These are phyloP conservation scores for Durio zibethinus DNA, from an alignment of 345 rosid species.

Conservation along the genomic window DNA sequence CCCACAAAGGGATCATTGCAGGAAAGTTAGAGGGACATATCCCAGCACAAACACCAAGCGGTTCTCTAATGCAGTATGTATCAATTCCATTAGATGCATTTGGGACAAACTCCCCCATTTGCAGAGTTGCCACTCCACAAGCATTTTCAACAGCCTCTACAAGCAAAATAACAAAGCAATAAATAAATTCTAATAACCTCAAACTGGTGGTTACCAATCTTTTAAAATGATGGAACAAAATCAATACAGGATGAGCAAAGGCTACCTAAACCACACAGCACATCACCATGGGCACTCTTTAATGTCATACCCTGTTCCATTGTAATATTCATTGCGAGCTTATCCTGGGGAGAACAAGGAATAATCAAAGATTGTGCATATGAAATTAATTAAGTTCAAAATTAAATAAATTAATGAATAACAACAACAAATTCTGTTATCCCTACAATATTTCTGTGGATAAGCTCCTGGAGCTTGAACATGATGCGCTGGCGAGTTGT, in stretches of 20 bases:
- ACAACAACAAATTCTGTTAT: neutral
- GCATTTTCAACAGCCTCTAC: constrained; percentile 48
- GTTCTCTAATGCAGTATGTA: constrained; percentile 40
- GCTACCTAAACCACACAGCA: constrained; percentile 39
- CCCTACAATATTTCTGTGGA: constrained; percentile 35
- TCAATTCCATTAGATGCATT: constrained; percentile 42
- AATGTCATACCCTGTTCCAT: constrained; percentile 37
- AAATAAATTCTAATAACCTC: constrained; percentile 9
- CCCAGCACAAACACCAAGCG: constrained; percentile 50
- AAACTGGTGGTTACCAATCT: neutral
- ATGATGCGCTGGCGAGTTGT: constrained; percentile 40
- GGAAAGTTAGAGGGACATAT: constrained; percentile 40
- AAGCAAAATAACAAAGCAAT: constrained; percentile 16
- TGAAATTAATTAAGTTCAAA: neutral
- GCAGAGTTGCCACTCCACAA: constrained; percentile 42
- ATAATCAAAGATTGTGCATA: neutral
- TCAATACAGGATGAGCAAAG: neutral
- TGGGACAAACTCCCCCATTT: constrained; percentile 42
- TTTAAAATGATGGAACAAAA: neutral
- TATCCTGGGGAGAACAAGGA: constrained; percentile 24
- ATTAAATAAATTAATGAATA: neutral
- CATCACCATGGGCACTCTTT: constrained; percentile 35
- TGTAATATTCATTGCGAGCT: constrained; percentile 39
- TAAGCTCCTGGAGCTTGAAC: constrained; percentile 44
- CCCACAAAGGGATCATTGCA: constrained; percentile 40